Evolutionary conservation across 306 rosid genomes (phyloP).

Genomic region (Prunus campanulata): DNA sequence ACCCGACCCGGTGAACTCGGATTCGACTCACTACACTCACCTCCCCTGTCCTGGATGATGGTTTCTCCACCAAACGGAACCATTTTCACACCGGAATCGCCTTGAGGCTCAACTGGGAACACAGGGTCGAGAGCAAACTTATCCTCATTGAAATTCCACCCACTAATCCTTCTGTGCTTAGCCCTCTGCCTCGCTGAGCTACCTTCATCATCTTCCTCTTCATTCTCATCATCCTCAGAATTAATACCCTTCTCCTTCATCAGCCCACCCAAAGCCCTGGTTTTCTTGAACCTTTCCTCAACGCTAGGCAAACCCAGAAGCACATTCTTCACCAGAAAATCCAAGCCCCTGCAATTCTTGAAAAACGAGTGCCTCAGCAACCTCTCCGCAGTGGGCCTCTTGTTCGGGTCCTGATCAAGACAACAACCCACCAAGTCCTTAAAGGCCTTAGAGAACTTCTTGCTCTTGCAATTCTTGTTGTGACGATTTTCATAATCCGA

Average conservation of each 20-base stretch:
- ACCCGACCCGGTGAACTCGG: neutral
- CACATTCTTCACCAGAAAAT: conserved; percentile 43
- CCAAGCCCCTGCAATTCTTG: conserved; percentile 36
- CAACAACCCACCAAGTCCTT: conserved; percentile 67
- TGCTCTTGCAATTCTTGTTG: conserved; percentile 15
- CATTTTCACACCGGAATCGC: conserved; percentile 12
- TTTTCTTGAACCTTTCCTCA: conserved; percentile 45
- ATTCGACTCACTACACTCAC: neutral
- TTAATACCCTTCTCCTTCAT: neutral
- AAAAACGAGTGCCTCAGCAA: conserved; percentile 56
- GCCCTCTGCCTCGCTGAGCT: neutral
- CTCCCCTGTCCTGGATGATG: conserved; percentile 15
- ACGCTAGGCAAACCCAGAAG: conserved; percentile 50
- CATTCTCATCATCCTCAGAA: neutral
- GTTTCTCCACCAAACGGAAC: conserved; percentile 34
- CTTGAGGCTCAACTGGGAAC: conserved; percentile 29
- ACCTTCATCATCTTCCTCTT: conserved; percentile 5
- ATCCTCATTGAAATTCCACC: conserved; percentile 72
- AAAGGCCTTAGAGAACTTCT: conserved; percentile 52
- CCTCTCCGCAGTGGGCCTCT: conserved; percentile 53
- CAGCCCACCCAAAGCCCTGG: neutral
- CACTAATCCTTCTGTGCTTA: conserved; percentile 47
- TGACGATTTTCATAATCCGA: conserved; percentile 38
- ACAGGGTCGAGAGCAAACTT: conserved; percentile 50
- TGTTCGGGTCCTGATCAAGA: conserved; percentile 55